Evolutionary conservation across 2,329 filamentous ascomycete genomes (phyloP), one percentile per base, ranked within the genome.

Genomic region (Exophiala viscosa): DNA sequence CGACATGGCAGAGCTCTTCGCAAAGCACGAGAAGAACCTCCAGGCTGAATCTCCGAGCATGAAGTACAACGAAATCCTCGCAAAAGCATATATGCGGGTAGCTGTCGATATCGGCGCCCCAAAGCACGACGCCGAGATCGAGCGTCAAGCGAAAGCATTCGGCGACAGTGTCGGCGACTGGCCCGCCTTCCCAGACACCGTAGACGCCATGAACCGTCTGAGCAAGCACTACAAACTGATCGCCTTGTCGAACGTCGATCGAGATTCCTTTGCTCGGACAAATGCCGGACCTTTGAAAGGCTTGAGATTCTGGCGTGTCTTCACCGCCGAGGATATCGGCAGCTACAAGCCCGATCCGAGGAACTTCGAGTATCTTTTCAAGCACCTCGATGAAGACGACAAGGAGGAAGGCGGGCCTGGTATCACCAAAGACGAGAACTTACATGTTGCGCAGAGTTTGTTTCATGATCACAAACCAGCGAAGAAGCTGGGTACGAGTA

Each of bases 311-410:
- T 84, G 87, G 60, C 76, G 78, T 7, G 73, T 87, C 14, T 81
- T 86, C 66, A 88, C 85, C 1, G 87, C 87, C 1, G 74, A 90
- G 67, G 79, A 86, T 40, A 81, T 90, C 47, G 85, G 87, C 1
- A 76, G 73, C 5, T 90, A 89, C 67, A 90, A 90, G 71, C 87
- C 87, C 0, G 70, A 79, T 56, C 65, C 68, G 33, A 65, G 65
- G 20, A 88, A 88, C 62, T 90, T 90, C 60, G 73, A 79, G 50
- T 85, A 85, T 62, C 70, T 90, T 68, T 70, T 88, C 9, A 65
- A 67, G 14, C 14, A 41, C 15, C 39, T 41, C 39, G 39, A 41
- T 5, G 39, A 23, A 15, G 15, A 41, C 10, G 39, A 41, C 39
- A 18, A 71, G 76, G 18, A 76, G 80, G 13, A 70, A 78, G 63